A percentile compares a stretch with the other conserved stretches of the same genome.
Evolutionary conservation across 352 stramenopile genomes (phyloP).

Genomic region (Globisporangium carolinianum): DNA sequence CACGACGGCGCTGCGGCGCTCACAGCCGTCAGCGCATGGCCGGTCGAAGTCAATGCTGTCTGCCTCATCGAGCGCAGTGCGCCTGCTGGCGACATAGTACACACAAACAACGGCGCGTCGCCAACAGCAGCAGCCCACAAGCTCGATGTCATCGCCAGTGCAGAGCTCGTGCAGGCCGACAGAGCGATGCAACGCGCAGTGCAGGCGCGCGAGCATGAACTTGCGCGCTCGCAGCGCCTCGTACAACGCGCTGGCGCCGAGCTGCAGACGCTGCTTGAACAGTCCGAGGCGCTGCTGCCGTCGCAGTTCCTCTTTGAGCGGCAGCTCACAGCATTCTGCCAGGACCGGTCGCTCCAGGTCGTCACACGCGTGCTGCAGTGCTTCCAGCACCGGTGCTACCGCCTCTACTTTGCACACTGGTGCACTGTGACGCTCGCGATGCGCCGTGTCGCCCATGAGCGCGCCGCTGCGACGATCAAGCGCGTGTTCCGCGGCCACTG

Average conservation of each 20-base stretch:
- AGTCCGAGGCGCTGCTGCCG: conserved; percentile 32
- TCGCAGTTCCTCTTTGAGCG: conserved; percentile 54
- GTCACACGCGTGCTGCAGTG: conserved; percentile 31
- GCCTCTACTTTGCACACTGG: conserved; percentile 38
- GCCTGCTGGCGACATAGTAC: too few species aligned
- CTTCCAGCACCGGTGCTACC: conserved; percentile 51
- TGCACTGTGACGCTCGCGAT: conserved; percentile 13
- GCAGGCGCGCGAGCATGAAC: conserved; percentile 9
- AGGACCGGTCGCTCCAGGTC: conserved; percentile 33
- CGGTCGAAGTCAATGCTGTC: too few species aligned
- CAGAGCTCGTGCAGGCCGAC: neutral
- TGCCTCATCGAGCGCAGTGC: too few species aligned
- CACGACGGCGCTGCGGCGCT: neutral
- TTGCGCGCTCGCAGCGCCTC: conserved; percentile 20
- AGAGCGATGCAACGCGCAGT: conserved; percentile 22
- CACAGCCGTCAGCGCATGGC: neutral
- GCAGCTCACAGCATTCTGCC: conserved; percentile 33
- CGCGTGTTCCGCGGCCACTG: conserved; percentile 38
- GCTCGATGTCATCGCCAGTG: neutral
- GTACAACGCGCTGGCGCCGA: conserved; percentile 12
- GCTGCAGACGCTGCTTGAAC: conserved; percentile 21
- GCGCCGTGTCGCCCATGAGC: conserved; percentile 20
- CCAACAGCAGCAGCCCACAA: too few species aligned
- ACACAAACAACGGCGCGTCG: neutral
- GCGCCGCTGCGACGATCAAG: conserved; percentile 22